Base-by-base conservation (phyloP, 1,284 basidiomycete species). In the Wallemia mellicola region DNA sequence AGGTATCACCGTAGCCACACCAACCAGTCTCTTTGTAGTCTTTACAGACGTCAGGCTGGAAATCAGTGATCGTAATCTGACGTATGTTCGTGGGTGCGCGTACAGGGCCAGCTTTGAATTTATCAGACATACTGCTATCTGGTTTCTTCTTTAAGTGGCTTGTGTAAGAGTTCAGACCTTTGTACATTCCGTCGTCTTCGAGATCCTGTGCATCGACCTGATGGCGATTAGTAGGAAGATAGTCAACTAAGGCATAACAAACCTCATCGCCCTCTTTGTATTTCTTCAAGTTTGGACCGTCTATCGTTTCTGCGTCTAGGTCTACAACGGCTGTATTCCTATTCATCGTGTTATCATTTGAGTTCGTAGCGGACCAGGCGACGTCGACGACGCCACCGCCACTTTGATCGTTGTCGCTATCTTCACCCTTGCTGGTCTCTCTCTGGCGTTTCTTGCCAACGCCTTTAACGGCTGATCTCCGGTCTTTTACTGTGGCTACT, bases 1-100 rank as follows among this genome's bases (percentile, higher is more conserved):
- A 99, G 7, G 87, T 91, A 71, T 99, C 94, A 27, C 94, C 94
- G 68, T 94, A 99, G 2, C 94, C 94, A 71, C 92, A 99, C 70
- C 88, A 98, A 0, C 94, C 94, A 54, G 92, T 98, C 72, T 98
- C 92, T 79, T 95, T 96, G 72, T 98, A 99, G 71, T 96, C 91
- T 71, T 98, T 99, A 72, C 94, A 99, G 24, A 96, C 86, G 67
- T 96, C 92, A 1, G 94, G 92, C 71, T 98, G 94, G 71, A 96
- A 99, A 73, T 99, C 94, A 58, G 88, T 78, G 60, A 96, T 81
- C 0, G 92, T 96, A 60, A 95, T 89, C 1, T 86, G 91, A 60
- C 88, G 78, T 64, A 99, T 91, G 61, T 92, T 95, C 7, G 79
- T 78, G 27, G 30, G 28, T 61, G 74, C 73, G 60, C 83, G 73